Conservation (phyloP, 305 asterid genomes). For the Fraxinus latifolia region DNA sequence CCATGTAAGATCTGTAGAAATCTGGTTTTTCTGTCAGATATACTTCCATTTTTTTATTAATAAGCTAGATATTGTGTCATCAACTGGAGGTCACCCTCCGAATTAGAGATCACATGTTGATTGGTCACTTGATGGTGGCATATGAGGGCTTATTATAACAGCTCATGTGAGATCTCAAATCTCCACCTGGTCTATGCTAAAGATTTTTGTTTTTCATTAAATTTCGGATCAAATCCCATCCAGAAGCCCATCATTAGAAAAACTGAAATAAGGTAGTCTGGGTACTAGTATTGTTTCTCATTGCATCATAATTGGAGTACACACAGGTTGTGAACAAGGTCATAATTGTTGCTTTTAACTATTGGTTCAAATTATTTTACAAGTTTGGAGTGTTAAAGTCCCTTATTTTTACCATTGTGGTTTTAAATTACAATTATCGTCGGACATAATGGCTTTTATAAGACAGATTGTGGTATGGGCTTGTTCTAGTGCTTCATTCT, state of each 20-base stretch:
- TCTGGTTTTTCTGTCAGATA: constrained; percentile 2
- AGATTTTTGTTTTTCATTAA: neutral
- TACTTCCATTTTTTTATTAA: neutral
- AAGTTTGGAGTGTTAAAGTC: neutral
- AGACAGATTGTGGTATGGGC: neutral
- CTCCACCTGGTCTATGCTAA: neutral
- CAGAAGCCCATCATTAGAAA: neutral
- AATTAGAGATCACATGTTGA: neutral
- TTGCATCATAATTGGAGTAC: neutral
- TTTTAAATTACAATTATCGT: neutral
- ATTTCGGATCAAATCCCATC: neutral
- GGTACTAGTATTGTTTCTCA: neutral
- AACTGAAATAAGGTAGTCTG: neutral
- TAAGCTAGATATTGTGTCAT: neutral
- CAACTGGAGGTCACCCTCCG: neutral
- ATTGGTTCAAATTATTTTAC: neutral
- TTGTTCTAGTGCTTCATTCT: neutral
- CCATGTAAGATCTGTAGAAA: constrained; percentile 56
- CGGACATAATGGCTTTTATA: neutral
- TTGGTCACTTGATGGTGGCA: neutral
- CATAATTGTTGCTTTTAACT: neutral
- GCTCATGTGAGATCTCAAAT: neutral
- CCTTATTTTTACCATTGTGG: neutral
- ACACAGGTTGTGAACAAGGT: neutral
- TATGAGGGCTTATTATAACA: neutral